Percentiles rank a stretch among this genome's conserved stretches.
Conservation (phyloP, 768 basidiomycete species). For the Agrocybe praecox region DNA sequence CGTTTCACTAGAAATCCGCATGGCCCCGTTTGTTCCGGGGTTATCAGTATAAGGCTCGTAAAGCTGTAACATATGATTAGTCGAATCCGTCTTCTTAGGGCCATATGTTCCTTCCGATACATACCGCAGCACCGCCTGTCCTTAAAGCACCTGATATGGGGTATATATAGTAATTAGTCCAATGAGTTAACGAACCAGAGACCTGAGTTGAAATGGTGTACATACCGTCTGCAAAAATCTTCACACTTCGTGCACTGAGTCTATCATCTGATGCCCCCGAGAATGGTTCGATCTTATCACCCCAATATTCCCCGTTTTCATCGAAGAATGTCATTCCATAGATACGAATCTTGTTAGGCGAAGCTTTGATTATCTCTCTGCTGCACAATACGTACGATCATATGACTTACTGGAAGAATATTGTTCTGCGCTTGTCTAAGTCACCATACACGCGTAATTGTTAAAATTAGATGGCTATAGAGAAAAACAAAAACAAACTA, state of each 20-base stretch:
- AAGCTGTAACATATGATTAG: too few relatives aligned
- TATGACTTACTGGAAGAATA: conserved; percentile 55
- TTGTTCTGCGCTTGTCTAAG: conserved; percentile 61
- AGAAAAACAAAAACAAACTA: too few relatives aligned
- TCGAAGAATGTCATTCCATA: conserved; percentile 79
- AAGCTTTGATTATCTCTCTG: too few relatives aligned
- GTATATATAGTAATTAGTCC: background rate
- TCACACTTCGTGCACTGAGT: conserved; percentile 73
- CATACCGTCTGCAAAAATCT: conserved; percentile 74
- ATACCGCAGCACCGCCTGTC: conserved; percentile 84
- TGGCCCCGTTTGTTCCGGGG: conserved; percentile 73
- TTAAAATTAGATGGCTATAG: too few relatives aligned
- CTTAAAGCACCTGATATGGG: conserved; percentile 70
- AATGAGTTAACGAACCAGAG: background rate
- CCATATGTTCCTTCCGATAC: conserved; percentile 15
- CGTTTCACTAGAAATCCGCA: conserved; percentile 66
- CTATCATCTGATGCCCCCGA: conserved; percentile 60
- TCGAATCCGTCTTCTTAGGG: too few relatives aligned
- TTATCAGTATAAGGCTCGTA: conserved; percentile 84
- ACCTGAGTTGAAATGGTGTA: too few relatives aligned
- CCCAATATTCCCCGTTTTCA: conserved; percentile 71
- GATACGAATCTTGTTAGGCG: conserved; percentile 60
- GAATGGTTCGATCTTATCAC: conserved; percentile 58
- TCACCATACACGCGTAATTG: too few relatives aligned
- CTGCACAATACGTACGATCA: too few relatives aligned